Conservation (phyloP, 495 filamentous ascomycete species). For the Lentithecium fluviatile region DNA sequence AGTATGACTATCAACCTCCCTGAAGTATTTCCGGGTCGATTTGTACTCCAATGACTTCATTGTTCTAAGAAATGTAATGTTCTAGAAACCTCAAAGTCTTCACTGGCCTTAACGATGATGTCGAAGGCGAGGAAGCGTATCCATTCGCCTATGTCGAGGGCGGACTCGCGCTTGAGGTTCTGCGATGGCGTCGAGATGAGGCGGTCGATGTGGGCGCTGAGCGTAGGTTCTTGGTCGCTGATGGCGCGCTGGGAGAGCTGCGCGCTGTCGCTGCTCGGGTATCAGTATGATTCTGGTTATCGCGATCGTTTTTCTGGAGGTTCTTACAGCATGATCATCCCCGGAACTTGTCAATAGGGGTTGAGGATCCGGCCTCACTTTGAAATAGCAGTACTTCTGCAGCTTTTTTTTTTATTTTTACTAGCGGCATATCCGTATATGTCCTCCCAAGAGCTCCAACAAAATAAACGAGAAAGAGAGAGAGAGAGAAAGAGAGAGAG, state of each 20-base stretch:
- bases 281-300: no score
- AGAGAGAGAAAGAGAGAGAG: no score
- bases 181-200: background rate
- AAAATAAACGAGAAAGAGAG: no score
- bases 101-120: background rate
- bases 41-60: no score
- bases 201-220: background rate
- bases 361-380: background rate
- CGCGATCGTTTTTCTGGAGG: no score
- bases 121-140: slow-evolving; percentile 4
- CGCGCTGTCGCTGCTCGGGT: background rate
- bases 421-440: no score
- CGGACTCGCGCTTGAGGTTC: background rate
- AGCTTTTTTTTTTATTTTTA: background rate
- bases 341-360: background rate
- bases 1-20: no score
- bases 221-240: background rate
- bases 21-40: no score
- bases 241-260: background rate
- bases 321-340: background rate
- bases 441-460: no score
- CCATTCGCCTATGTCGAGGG: background rate
- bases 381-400: slow-evolving; percentile 4
- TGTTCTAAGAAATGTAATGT: no score
- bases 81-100: no score